Conservation (phyloP, 305 asterid genomes). For the Solanum hybrid region DNA sequence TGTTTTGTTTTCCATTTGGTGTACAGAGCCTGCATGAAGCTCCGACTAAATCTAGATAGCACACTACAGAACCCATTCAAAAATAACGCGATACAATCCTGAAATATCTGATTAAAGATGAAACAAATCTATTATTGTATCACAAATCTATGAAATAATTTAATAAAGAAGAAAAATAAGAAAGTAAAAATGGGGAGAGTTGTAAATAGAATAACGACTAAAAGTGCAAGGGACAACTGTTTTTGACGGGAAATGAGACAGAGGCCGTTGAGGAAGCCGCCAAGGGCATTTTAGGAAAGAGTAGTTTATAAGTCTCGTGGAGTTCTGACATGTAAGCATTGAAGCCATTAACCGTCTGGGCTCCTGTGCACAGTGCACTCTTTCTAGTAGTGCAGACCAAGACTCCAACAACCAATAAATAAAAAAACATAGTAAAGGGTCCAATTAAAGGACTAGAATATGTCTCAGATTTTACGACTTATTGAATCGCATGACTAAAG, state of each 20-base stretch:
- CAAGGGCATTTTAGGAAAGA: constrained; percentile 33
- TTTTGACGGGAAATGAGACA: constrained; percentile 24
- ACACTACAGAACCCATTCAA: no score
- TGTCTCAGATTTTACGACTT: background rate
- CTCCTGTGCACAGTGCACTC: constrained; percentile 11
- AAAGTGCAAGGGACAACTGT: constrained; percentile 21
- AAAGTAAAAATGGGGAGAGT: constrained; percentile 10
- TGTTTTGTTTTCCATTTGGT: no score
- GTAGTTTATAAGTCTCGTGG: constrained; percentile 18
- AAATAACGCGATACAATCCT: rapidly evolving
- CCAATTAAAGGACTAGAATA: background rate
- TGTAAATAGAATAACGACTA: constrained; percentile 12
- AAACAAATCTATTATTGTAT: no score
- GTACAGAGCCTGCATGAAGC: no score
- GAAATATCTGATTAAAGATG: no score
- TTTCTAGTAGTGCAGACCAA: constrained; percentile 8
- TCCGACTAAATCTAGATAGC: no score
- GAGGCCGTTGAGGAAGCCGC: constrained; percentile 35
- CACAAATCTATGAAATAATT: background rate
- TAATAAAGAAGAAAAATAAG: background rate
- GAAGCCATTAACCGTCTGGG: constrained; percentile 24
- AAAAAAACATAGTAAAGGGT: background rate
- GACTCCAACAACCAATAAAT: background rate
- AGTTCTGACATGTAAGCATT: constrained; percentile 7
- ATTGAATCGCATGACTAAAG: no score